Evolutionary conservation across 345 rosid genomes (phyloP).

Genomic region (Erysimum cheiranthoides): DNA sequence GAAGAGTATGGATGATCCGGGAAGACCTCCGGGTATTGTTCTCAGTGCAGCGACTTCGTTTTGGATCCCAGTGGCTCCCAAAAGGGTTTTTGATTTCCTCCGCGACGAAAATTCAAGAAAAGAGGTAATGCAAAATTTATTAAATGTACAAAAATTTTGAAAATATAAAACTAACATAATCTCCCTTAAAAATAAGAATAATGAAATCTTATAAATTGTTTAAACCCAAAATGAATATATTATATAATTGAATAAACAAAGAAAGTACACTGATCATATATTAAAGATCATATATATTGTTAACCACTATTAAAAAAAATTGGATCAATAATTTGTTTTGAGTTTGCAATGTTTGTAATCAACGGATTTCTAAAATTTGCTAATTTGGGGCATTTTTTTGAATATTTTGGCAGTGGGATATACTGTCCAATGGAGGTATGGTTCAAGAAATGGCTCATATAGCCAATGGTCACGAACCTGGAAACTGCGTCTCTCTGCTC

Average conservation of each 20-base stretch:
- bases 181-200: too few species aligned
- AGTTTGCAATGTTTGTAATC: too few species aligned
- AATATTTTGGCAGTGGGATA: slow-evolving; percentile 76
- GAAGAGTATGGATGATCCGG: slow-evolving; percentile 96
- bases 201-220: neutral
- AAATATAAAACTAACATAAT: neutral
- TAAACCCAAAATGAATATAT: too few species aligned
- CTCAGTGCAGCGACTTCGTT: slow-evolving; percentile 96
- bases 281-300: too few species aligned
- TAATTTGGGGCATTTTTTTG: neutral
- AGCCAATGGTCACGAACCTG: slow-evolving; percentile 94
- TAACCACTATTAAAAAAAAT: too few species aligned
- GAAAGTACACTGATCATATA: too few species aligned
- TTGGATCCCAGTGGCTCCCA: slow-evolving; percentile 86
- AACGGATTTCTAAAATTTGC: too few species aligned
- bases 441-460: slow-evolving; percentile 99
- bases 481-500: slow-evolving; percentile 86
- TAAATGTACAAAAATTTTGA: too few species aligned
- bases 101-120: slow-evolving; percentile 86
- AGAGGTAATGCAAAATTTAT: slow-evolving; percentile 56
- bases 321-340: too few species aligned
- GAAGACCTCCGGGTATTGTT: slow-evolving; percentile 98
- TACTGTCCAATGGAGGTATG: slow-evolving; percentile 92
- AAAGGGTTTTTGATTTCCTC: slow-evolving; percentile 77
- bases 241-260: too few species aligned